These are phyloP conservation scores for Lecanosticta acicola DNA, from an alignment of 2,329 filamentous ascomycete species.

Conservation along the genomic window DNA sequence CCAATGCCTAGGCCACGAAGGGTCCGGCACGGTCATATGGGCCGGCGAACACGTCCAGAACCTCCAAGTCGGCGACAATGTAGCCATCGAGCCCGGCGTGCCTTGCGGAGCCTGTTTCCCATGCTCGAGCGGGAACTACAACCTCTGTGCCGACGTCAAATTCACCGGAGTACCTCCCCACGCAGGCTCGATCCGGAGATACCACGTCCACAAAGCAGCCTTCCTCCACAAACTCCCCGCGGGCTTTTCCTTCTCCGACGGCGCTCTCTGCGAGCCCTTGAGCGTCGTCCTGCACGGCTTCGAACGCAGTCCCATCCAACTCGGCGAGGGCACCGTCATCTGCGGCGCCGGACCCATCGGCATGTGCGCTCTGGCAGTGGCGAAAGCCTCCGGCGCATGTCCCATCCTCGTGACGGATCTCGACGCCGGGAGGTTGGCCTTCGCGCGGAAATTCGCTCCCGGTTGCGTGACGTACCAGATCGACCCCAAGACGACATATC, in stretches of 20 bases:
- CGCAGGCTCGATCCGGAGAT: slow-evolving; percentile 80
- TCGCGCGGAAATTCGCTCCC: slow-evolving; percentile 62
- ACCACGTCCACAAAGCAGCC: slow-evolving; percentile 74
- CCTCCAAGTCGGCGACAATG: slow-evolving; percentile 57
- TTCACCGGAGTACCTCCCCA: slow-evolving; percentile 88
- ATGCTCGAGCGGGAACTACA: slow-evolving; percentile 79
- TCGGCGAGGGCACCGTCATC: slow-evolving; percentile 42
- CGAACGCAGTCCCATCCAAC: slow-evolving; percentile 30
- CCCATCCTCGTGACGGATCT: slow-evolving; percentile 84
- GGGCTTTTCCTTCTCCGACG: slow-evolving; percentile 70
- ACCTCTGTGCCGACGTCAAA: slow-evolving; percentile 77
- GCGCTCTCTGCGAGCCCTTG: slow-evolving; percentile 71
- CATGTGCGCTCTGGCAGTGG: slow-evolving; percentile 52
- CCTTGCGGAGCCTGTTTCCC: slow-evolving; percentile 55
- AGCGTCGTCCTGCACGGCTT: slow-evolving; percentile 46
- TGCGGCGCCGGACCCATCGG: slow-evolving; percentile 62
- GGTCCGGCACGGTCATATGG: slow-evolving; percentile 57
- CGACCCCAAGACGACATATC: slow-evolving; percentile 14
- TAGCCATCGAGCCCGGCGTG: slow-evolving; percentile 62
- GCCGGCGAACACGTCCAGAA: slow-evolving; percentile 53
- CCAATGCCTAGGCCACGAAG: slow-evolving; percentile 65
- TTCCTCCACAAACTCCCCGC: slow-evolving; percentile 88
- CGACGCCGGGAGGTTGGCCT: slow-evolving; percentile 68
- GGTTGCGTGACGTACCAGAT: slow-evolving; percentile 26
- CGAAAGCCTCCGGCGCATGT: slow-evolving; percentile 60